Conservation (phyloP, 192 early-diverging fungal genomes). For the Coemansia umbellata region DNA sequence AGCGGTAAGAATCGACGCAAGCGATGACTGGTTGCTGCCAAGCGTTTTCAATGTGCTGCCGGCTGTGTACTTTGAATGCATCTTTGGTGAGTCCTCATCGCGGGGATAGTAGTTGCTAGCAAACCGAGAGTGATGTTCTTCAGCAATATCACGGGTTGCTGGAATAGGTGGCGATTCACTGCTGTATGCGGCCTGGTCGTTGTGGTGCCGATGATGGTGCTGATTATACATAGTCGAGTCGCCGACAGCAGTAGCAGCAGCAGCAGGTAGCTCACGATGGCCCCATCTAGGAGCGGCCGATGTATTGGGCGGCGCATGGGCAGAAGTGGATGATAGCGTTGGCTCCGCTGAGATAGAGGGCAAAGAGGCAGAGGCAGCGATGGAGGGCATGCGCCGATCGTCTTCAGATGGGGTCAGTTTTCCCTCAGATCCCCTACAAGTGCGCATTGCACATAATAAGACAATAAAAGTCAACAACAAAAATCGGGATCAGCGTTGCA, state of each 20-base stretch:
- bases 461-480: too few relatives aligned
- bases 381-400: conserved; percentile 12
- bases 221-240: not conserved
- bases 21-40: conserved; percentile 6
- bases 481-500: too few relatives aligned
- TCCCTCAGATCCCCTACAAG: conserved; percentile 28
- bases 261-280: not conserved
- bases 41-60: not conserved
- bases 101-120: not conserved
- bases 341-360: not conserved
- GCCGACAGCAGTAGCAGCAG: not conserved
- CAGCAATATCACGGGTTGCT: too few relatives aligned
- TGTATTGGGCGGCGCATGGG: not conserved
- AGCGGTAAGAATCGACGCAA: conserved; percentile 11
- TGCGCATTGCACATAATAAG: not conserved
- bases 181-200: not conserved
- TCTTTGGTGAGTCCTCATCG: not conserved
- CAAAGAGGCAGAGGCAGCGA: not conserved
- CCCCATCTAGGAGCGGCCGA: too few relatives aligned
- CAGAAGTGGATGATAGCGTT: not conserved
- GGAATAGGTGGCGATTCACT: not conserved
- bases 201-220: not conserved
- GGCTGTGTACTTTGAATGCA: too few relatives aligned
- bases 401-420: conserved; percentile 29
- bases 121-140: not conserved